Evolutionary conservation across 768 basidiomycete species (phyloP).

Genomic region (Podaxis carcinomalis): DNA sequence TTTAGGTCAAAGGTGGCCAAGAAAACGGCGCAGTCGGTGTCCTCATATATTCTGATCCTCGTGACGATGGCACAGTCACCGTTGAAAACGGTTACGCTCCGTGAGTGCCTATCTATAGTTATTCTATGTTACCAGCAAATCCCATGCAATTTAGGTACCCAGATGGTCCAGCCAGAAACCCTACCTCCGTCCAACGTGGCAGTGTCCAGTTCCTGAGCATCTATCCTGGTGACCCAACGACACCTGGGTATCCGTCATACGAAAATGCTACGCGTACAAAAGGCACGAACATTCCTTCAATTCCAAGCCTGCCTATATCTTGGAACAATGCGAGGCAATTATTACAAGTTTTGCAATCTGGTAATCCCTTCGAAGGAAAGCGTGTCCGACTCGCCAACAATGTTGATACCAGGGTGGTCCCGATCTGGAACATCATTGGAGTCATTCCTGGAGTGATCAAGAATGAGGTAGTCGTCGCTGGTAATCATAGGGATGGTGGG

Average conservation of each 20-base stretch:
- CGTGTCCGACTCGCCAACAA: constrained; percentile 44
- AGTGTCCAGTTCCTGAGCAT: constrained; percentile 67
- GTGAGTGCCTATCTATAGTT: constrained; percentile 7
- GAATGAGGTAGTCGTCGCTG: constrained; percentile 80
- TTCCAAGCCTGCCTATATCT: constrained; percentile 88
- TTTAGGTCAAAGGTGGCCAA: constrained; percentile 72
- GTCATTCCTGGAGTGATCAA: constrained; percentile 77
- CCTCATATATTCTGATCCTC: constrained; percentile 79
- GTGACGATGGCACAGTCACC: constrained; percentile 77
- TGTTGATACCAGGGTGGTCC: constrained; percentile 72
- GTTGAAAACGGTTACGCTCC: constrained; percentile 68
- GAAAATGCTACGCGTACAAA: constrained; percentile 65
- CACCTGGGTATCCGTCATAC: constrained; percentile 86
- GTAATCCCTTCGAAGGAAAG: constrained; percentile 28
- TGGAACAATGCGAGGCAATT: constrained; percentile 76
- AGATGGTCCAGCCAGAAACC: constrained; percentile 81
- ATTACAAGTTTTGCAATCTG: constrained; percentile 27
- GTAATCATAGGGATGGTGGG: constrained; percentile 82
- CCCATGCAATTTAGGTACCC: constrained; percentile 46
- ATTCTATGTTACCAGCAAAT: neutral
- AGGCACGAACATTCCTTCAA: constrained; percentile 62
- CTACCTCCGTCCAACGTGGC: constrained; percentile 79
- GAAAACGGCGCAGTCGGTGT: constrained; percentile 73
- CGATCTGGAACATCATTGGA: constrained; percentile 88
- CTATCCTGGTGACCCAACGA: constrained; percentile 79